Conservation (phyloP, 441 rosid genomes). For the Gossypium davidsonii region DNA sequence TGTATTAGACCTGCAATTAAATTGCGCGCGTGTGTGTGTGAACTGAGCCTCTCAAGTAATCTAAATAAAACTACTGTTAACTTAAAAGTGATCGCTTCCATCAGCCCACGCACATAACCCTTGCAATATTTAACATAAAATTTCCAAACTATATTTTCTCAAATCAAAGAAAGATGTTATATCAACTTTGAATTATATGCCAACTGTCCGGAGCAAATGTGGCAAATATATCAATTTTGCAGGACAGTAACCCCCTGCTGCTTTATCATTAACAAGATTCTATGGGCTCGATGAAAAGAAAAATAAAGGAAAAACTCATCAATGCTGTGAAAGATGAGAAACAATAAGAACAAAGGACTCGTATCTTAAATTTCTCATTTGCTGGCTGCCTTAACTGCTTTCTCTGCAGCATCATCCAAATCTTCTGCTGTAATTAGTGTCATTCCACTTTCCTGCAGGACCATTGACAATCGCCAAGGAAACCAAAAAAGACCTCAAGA, state of each 20-base stretch:
- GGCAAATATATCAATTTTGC: neutral
- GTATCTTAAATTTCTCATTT: slow-evolving; percentile 24
- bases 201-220: neutral
- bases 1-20: neutral
- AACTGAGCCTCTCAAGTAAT: neutral
- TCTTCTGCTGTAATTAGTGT: slow-evolving; percentile 81
- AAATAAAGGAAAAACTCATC: neutral
- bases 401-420: slow-evolving; percentile 94
- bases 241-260: neutral
- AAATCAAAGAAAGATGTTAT: neutral
- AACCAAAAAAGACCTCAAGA: neutral
- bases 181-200: neutral
- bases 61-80: neutral
- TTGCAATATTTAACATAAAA: neutral
- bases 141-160: neutral
- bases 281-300: neutral
- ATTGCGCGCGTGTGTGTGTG: neutral
- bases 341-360: neutral
- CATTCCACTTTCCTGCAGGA: slow-evolving; percentile 84
- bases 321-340: neutral
- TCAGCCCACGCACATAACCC: neutral
- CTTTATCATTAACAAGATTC: slow-evolving; percentile 23
- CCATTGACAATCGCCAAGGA: neutral
- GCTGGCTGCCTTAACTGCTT: slow-evolving; percentile 69
- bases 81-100: neutral